Evolutionary conservation across 1,139 yeast genomes (phyloP), one percentile per base, ranked within the genome.

Genomic region (Yamadazyma diospyri): DNA sequence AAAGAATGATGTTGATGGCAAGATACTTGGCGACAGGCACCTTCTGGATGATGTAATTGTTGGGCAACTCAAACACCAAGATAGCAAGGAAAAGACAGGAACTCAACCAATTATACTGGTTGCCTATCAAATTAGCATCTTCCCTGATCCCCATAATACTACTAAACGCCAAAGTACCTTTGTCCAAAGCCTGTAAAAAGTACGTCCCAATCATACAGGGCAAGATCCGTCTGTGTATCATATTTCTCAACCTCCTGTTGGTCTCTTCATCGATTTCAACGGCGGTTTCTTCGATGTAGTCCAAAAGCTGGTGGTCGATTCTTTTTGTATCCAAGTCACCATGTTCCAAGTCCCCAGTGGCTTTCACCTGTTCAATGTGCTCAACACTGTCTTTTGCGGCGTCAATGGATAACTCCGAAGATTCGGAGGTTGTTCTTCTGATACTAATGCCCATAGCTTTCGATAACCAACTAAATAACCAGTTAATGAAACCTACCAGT

Each of bases 61-160:
- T 61, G 21, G 72, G 48, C 6, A 75, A 70, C 36, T 68, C 76
- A 23, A 71, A 72, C 28, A 67, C 60, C 33, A 72, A 61, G 36
- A 69, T 69, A 1, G 75, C 72, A 36, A 63, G 65, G 38, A 62
- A 67, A 35, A 67, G 59, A 29, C 64, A 61, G 3, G 74, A 64
- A 12, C 69, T 64, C 29, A 65, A 51, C 46, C 69, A 57, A 23
- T 69, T 58, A 42, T 61, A 69, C 37, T 68, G 57, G 34, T 64
- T 58, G 3, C 64, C 62, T 4, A 43, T 46, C 23, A 51, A 35
- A 40, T 40, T 38, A 40, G 50, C 40, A 36, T 53, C 43, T n/a
- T 53, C 49, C 43, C 60, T 61, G 35, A 72, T 64, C 1, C 78
- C 78, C 76, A 71, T 70, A 7, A 72, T 72, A 1, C 75, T 71